Evolutionary conservation across 164 flowering plant species (phyloP).

Genomic region (Liquidambar formosana): DNA sequence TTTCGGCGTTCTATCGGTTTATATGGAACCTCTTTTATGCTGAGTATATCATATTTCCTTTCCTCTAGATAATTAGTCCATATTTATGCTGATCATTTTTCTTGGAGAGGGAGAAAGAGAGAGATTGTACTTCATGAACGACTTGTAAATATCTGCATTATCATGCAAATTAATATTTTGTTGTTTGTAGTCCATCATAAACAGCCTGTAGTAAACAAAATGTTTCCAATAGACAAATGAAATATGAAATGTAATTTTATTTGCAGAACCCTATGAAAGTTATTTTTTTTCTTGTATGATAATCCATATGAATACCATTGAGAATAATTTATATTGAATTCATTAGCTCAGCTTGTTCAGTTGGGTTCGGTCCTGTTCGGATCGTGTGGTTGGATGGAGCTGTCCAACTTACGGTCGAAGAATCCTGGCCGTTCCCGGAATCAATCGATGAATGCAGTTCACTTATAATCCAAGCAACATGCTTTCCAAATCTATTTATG

Average conservation of each 20-base stretch:
- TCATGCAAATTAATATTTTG: background rate
- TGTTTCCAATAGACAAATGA: background rate
- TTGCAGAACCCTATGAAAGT: background rate
- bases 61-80: slow-evolving; percentile 36
- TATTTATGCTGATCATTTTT: background rate
- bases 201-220: background rate
- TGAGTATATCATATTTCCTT: slow-evolving; percentile 85
- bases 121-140: background rate
- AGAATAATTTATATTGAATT: too few relatives aligned
- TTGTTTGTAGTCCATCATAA: background rate
- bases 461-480: too few relatives aligned
- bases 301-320: background rate
- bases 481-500: too few relatives aligned
- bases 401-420: too few relatives aligned
- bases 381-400: too few relatives aligned
- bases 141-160: background rate
- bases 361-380: too few relatives aligned
- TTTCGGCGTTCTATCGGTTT: slow-evolving; percentile 70
- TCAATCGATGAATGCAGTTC: too few relatives aligned
- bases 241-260: background rate
- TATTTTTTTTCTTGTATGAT: background rate
- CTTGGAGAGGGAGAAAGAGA: background rate
- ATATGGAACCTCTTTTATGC: slow-evolving; percentile 96
- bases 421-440: too few relatives aligned
- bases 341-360: too few relatives aligned